Evolutionary conservation across 2,329 filamentous ascomycete species (phyloP).

Genomic region (Fusarium verrucosum): DNA sequence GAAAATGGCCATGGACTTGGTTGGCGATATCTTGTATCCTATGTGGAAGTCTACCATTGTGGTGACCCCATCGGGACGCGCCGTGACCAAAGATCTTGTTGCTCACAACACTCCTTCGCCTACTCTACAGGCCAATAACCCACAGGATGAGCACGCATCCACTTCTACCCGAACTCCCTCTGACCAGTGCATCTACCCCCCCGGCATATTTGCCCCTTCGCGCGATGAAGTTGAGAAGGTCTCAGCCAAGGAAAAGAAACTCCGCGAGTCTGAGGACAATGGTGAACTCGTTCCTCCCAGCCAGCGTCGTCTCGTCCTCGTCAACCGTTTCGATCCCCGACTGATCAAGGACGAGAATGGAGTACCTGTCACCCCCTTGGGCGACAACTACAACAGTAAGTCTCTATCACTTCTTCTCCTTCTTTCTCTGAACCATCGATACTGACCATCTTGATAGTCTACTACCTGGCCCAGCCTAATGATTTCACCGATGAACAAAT

Average conservation of each 20-base stretch:
- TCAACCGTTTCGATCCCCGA: neutral
- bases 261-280: neutral
- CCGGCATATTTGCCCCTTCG: neutral
- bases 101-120: neutral
- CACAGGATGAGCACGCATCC: neutral
- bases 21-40: no score
- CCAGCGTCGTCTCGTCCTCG: neutral
- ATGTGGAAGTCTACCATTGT: no score
- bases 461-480: neutral
- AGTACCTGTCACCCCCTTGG: neutral
- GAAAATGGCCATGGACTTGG: no score
- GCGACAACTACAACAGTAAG: neutral
- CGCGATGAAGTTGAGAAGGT: constrained; percentile 1
- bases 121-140: neutral
- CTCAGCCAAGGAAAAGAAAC: neutral
- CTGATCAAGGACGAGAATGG: neutral
- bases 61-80: no score
- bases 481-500: neutral
- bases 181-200: neutral
- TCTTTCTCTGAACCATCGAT: neutral
- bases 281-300: neutral
- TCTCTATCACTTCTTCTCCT: neutral
- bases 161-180: neutral
- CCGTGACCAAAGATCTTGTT: neutral
- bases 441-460: constrained; percentile 1